phyloP scores from a whole-genome alignment of 352 stramenopile genomes.

The Globisporangium uncinulatum region DNA sequence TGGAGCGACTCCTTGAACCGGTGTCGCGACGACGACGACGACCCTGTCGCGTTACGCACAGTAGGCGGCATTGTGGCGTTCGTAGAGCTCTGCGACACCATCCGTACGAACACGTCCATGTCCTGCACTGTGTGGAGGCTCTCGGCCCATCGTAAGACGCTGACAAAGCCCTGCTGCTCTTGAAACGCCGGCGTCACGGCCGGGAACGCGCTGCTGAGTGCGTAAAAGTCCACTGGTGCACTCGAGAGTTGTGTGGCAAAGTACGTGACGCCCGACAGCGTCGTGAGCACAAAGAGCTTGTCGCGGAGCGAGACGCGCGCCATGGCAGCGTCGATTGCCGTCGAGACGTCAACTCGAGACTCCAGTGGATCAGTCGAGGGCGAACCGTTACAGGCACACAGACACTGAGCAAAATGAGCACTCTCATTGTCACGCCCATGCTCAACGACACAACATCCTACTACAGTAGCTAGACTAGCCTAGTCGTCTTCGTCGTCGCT shows the following conservation, averaged over 20 bases:
- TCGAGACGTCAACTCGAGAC: background rate
- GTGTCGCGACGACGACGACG: background rate
- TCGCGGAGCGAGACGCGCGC: conserved; percentile 7
- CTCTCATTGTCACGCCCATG: background rate
- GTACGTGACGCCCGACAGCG: conserved; percentile 15
- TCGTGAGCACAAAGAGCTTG: conserved; percentile 11
- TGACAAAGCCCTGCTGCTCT: conserved; percentile 36
- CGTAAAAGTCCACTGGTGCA: conserved; percentile 29
- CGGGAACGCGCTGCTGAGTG: conserved; percentile 20
- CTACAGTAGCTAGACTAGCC: background rate
- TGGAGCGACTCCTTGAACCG: background rate
- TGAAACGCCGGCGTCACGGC: conserved; percentile 20
- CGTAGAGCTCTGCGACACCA: background rate
- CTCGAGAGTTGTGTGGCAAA: conserved; percentile 22
- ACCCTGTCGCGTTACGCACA: background rate
- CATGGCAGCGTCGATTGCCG: background rate
- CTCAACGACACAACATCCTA: background rate
- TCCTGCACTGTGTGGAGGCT: conserved; percentile 33
- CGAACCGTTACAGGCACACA: too few relatives aligned
- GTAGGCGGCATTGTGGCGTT: background rate
- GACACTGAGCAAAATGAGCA: background rate
- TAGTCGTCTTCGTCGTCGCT: conserved; percentile 11
- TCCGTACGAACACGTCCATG: conserved; percentile 23
- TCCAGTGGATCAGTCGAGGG: too few relatives aligned
- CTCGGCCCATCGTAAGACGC: conserved; percentile 53